phyloP scores from a whole-genome alignment of 805 yeast genomes.

The Yamadazyma nakazawae region DNA sequence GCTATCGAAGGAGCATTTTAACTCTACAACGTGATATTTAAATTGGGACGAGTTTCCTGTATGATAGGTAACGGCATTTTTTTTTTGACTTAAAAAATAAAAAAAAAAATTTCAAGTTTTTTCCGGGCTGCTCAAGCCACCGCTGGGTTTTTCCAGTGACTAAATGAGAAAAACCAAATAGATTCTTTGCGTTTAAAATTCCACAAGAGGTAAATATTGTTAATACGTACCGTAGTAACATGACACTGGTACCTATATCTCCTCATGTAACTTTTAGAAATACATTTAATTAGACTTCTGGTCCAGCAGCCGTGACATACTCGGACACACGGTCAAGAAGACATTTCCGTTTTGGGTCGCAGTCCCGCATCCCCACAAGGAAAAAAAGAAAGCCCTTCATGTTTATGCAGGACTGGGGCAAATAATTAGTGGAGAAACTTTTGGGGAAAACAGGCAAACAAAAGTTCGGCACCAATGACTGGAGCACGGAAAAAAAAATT shows the following conservation, averaged over 20 bases:
- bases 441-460: constrained; percentile 1
- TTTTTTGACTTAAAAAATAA: neutral
- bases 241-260: neutral
- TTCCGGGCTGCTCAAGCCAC: neutral
- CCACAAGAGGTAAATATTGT: neutral
- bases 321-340: neutral
- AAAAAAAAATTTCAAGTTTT: neutral
- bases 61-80: constrained; percentile 5
- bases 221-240: too few species aligned
- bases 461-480: neutral
- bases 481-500: neutral
- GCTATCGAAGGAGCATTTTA: neutral
- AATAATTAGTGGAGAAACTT: constrained; percentile 5
- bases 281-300: neutral
- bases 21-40: neutral
- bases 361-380: constrained; percentile 5
- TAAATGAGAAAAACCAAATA: neutral
- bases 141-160: neutral
- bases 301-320: neutral
- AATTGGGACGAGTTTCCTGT: neutral
- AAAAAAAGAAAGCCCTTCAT: constrained; percentile 1
- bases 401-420: neutral
- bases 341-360: constrained; percentile 1
- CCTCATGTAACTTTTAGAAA: neutral
- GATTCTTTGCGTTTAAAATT: neutral